Percentiles rank a stretch among this genome's conserved stretches.
These are phyloP conservation scores for Pseudogymnoascus sp. DNA, from an alignment of 2,329 filamentous ascomycete genomes.

Conservation along the genomic window DNA sequence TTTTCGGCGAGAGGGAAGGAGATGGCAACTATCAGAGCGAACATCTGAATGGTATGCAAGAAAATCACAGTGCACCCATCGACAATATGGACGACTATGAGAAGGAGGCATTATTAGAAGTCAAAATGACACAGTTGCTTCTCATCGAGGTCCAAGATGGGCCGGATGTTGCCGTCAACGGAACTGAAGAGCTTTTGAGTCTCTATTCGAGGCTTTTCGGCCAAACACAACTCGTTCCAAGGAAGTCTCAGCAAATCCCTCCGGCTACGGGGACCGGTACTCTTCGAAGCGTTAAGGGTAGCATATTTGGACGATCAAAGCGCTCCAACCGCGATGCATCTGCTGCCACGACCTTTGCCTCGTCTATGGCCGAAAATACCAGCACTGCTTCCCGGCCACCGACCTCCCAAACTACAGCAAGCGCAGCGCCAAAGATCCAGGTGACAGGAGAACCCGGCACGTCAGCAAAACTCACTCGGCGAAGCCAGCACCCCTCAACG, in stretches of 20 bases:
- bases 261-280: constrained; percentile 66
- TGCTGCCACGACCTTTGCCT: constrained; percentile 21
- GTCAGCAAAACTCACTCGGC: constrained; percentile 28
- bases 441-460: constrained; percentile 57
- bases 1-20: constrained; percentile 56
- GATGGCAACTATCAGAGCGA: constrained; percentile 49
- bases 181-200: constrained; percentile 72
- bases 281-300: constrained; percentile 59
- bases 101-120: constrained; percentile 79
- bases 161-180: constrained; percentile 76
- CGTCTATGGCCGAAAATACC: background rate
- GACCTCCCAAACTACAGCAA: constrained; percentile 23
- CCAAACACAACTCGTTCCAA: constrained; percentile 28
- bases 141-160: constrained; percentile 78
- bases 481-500: constrained; percentile 30
- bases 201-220: constrained; percentile 78
- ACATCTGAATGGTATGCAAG: constrained; percentile 44
- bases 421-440: constrained; percentile 56
- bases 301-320: constrained; percentile 61
- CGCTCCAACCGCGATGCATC: constrained; percentile 35
- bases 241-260: constrained; percentile 36
- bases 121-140: constrained; percentile 89
- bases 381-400: constrained; percentile 24
- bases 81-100: constrained; percentile 77
- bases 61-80: constrained; percentile 39